Percentiles rank a stretch among this genome's conserved stretches.
These are phyloP conservation scores for Neurospora hispaniola DNA, from an alignment of 495 filamentous ascomycete genomes.

Conservation along the genomic window DNA sequence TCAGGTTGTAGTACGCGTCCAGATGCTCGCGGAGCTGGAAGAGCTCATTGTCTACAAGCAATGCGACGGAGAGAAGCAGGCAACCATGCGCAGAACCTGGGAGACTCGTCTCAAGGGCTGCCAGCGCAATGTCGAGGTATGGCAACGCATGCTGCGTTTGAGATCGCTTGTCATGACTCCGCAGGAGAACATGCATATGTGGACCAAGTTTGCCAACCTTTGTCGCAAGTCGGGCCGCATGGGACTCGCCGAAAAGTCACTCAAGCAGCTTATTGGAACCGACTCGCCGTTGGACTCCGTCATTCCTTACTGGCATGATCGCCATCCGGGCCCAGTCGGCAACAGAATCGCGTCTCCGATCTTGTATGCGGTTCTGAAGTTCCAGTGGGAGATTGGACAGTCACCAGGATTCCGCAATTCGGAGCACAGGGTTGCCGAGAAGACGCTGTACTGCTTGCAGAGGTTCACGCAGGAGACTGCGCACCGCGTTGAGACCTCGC, in stretches of 20 bases:
- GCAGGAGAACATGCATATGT: conserved; percentile 93
- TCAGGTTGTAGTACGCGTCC: conserved; percentile 86
- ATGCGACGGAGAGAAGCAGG: conserved; percentile 75
- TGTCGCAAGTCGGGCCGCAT: conserved; percentile 92
- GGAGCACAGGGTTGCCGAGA: conserved; percentile 33
- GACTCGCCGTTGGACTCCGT: conserved; percentile 54
- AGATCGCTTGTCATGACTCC: conserved; percentile 83
- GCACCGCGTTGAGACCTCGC: conserved; percentile 54
- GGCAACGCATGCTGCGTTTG: conserved; percentile 96
- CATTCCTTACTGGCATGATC: conserved; percentile 44
- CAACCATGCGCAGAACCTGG: conserved; percentile 87
- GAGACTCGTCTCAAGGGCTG: conserved; percentile 89
- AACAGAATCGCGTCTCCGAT: conserved; percentile 59
- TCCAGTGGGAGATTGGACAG: conserved; percentile 75
- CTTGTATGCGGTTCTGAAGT: conserved; percentile 88
- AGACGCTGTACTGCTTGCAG: conserved; percentile 66
- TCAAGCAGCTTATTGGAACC: conserved; percentile 55
- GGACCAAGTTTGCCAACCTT: conserved; percentile 96
- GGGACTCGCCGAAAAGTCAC: conserved; percentile 92
- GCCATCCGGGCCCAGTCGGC: conserved; percentile 23
- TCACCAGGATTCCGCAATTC: conserved; percentile 26
- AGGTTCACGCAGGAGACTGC: conserved; percentile 72
- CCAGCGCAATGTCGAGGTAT: conserved; percentile 94
- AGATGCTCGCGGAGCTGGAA: conserved; percentile 97
- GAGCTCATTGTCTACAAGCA: conserved; percentile 98